phyloP scores from a whole-genome alignment of 2,329 filamentous ascomycete species.

The Chrysoporthe puriensis region DNA sequence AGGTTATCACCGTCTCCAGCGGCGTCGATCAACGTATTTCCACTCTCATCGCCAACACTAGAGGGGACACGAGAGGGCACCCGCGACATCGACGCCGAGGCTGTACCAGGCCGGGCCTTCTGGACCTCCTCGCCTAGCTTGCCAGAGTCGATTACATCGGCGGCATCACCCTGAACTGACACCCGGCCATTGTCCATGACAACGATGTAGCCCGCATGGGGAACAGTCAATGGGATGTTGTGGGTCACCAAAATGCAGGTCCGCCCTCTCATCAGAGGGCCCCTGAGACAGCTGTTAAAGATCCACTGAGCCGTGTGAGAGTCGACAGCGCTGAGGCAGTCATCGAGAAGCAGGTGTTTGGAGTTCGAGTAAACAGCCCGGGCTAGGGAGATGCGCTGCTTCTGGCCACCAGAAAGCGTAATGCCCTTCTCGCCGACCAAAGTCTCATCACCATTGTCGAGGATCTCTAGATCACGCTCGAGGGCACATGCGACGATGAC shows the following conservation, averaged over 20 bases:
- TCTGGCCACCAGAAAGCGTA: slow-evolving; percentile 93
- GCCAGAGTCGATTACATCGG: slow-evolving; percentile 82
- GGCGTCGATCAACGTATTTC: slow-evolving; percentile 59
- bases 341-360: slow-evolving; percentile 86
- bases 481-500: slow-evolving; percentile 91
- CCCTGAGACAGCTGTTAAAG: slow-evolving; percentile 88
- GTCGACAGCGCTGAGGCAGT: slow-evolving; percentile 95
- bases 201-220: slow-evolving; percentile 78
- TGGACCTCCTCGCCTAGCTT: slow-evolving; percentile 84
- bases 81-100: slow-evolving; percentile 71
- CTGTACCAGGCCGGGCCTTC: slow-evolving; percentile 72
- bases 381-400: slow-evolving; percentile 96
- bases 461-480: slow-evolving; percentile 87
- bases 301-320: slow-evolving; percentile 99
- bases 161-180: slow-evolving; percentile 72
- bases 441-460: slow-evolving; percentile 91
- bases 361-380: slow-evolving; percentile 96
- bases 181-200: slow-evolving; percentile 87
- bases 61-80: slow-evolving; percentile 80
- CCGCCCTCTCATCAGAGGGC: slow-evolving; percentile 82
- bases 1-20: slow-evolving; percentile 52
- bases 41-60: slow-evolving; percentile 67
- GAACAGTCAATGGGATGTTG: slow-evolving; percentile 86
- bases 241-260: slow-evolving; percentile 97
- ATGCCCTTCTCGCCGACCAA: slow-evolving; percentile 97